Percentiles rank a stretch among this genome's conserved stretches.
Conservation (phyloP, 2,329 filamentous ascomycete genomes). For the Fusarium sp. region DNA sequence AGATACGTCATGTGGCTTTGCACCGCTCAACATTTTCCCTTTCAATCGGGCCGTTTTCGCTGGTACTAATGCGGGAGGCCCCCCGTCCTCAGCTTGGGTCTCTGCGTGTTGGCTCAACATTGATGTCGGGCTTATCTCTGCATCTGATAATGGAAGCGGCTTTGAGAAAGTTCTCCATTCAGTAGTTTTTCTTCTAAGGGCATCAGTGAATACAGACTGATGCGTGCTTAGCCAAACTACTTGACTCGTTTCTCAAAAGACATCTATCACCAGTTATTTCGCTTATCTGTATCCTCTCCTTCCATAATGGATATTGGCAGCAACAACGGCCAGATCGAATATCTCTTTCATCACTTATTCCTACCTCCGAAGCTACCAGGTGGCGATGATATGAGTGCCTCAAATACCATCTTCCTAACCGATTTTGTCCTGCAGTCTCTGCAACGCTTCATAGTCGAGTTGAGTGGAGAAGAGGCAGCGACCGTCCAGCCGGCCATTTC, state of each 20-base stretch:
- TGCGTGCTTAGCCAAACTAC: not conserved
- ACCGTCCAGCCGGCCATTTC: not conserved
- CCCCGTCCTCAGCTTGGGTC: not conserved
- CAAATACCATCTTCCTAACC: not conserved
- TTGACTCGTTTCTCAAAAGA: not conserved
- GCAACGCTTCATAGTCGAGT: not conserved
- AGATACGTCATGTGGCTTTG: too few relatives aligned
- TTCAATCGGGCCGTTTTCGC: not conserved
- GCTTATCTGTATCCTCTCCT: fast-evolving
- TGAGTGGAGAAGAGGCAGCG: not conserved
- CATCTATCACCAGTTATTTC: not conserved
- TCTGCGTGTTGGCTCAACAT: not conserved
- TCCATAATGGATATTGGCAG: not conserved
- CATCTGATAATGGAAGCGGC: not conserved
- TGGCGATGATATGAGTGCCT: conserved; percentile 8
- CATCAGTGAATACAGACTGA: not conserved
- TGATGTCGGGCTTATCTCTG: not conserved
- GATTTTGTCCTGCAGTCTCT: conserved; percentile 18
- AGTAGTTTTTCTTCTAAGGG: not conserved
- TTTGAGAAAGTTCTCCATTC: not conserved
- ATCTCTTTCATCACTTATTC: conserved; percentile 46
- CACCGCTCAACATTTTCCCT: not conserved
- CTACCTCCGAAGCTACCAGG: conserved; percentile 47
- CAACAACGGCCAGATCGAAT: not conserved
- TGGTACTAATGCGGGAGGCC: not conserved